Evolutionary conservation across 2,329 filamentous ascomycete species (phyloP), one percentile per base, ranked within the genome.

Genomic region (Arthrobotrys iridis): DNA sequence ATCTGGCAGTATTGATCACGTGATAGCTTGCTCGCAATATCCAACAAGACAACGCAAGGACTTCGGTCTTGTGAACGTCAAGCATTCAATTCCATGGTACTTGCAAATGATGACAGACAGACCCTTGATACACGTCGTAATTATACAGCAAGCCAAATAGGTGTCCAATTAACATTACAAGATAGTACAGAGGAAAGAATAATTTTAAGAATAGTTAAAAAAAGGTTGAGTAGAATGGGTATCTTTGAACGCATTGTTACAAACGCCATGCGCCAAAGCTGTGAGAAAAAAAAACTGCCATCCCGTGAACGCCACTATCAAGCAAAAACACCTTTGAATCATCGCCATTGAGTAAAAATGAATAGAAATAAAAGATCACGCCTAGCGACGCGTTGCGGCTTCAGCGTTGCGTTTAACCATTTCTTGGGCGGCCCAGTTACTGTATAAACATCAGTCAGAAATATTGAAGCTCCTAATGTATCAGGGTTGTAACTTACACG

Each of bases 1-100:
- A 73, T 73, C 68, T 73, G 68, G 60, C 68, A 66, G 60, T 22
- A 66, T 50, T 8, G 58, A 33, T 73, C 68, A 73, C 68, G 68
- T 73, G 68, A 73, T 45, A 62, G 43, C 24, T 55, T 18, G 15
- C 3, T 6, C 1, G 5, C 10, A 60, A 52, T 33, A 50, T 59
- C 28, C 68, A 64, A 60, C 52, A 46, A 4, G 35, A 18, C 41
- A 73, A 66, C 68, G 24, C 60, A 45, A 18, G 20, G 18, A 10
- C 24, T 33, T 30, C 28, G n/a, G n/a, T n/a, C n/a, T n/a, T n/a
- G n/a, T n/a, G n/a, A n/a, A n/a, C 15, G 28, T 41, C n/a, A 4
- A 30, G 6, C 7, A 35, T 35, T 3, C 2, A 24, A 57, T 33
- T 43, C 26, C 18, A 65, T 30, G n/a, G 20, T 18, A 59, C n/a